These are phyloP conservation scores for Achaetomiella virescens DNA, from an alignment of 495 filamentous ascomycete species.

Conservation along the genomic window DNA sequence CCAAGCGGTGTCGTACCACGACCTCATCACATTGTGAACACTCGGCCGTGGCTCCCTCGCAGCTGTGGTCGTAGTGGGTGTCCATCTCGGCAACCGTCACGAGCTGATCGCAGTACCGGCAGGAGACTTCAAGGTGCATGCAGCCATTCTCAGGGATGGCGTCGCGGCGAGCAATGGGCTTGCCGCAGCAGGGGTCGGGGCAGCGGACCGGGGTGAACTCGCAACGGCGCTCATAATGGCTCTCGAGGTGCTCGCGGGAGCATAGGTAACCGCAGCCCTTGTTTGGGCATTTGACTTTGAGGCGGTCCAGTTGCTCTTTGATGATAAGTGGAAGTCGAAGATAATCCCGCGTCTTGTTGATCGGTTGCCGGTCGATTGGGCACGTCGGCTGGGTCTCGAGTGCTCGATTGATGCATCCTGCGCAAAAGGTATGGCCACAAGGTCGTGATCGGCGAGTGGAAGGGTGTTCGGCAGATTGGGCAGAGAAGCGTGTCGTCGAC, in stretches of 20 bases:
- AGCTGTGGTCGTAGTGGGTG: slow-evolving; percentile 32
- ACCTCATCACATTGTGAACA: slow-evolving; percentile 36
- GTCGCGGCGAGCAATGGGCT: slow-evolving; percentile 32
- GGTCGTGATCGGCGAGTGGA: slow-evolving; percentile 64
- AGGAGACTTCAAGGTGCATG: slow-evolving; percentile 41
- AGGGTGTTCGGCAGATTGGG: slow-evolving; percentile 73
- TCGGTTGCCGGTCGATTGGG: slow-evolving; percentile 45
- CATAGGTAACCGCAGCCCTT: slow-evolving; percentile 58
- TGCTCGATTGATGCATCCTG: slow-evolving; percentile 58
- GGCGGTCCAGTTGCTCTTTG: slow-evolving; percentile 63
- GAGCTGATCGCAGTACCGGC: slow-evolving; percentile 39
- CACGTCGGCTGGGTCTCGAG: slow-evolving; percentile 44
- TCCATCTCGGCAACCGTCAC: slow-evolving; percentile 37
- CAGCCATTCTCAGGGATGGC: slow-evolving; percentile 37
- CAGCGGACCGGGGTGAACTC: slow-evolving; percentile 60
- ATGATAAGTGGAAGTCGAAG: slow-evolving; percentile 37
- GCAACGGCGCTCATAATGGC: slow-evolving; percentile 73
- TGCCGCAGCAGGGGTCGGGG: slow-evolving; percentile 41
- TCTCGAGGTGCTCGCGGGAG: slow-evolving; percentile 60
- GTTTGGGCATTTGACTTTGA: slow-evolving; percentile 68
- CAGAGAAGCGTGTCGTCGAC: slow-evolving; percentile 78
- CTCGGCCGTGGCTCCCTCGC: slow-evolving; percentile 27
- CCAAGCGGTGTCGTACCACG: slow-evolving; percentile 35
- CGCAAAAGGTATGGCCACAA: slow-evolving; percentile 64
- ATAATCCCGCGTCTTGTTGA: slow-evolving; percentile 29